Percentiles rank a stretch among this genome's conserved stretches.
Evolutionary conservation across 2,329 filamentous ascomycete species (phyloP).

Genomic region (Diplodia intermedia): DNA sequence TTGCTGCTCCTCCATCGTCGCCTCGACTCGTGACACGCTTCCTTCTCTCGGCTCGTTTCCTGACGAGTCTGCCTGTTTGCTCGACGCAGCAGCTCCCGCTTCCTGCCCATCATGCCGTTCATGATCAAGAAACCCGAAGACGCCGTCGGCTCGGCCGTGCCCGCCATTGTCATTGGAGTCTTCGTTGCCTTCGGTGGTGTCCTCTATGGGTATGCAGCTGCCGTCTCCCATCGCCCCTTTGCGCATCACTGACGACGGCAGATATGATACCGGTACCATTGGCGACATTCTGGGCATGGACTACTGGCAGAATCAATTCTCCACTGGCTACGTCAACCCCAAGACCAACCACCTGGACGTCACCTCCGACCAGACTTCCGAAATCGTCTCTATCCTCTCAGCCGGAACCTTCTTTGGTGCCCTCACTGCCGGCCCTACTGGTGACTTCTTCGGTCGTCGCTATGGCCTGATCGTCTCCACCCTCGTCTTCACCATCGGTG

Average conservation of each 20-base stretch:
- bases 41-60: too few relatives aligned
- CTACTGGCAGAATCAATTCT: slow-evolving; percentile 70
- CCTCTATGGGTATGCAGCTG: slow-evolving; percentile 45
- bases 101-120: slow-evolving; percentile 43
- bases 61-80: background rate
- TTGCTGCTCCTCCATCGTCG: background rate
- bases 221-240: background rate
- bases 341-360: slow-evolving; percentile 49
- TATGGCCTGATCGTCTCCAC: slow-evolving; percentile 58
- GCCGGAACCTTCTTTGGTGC: slow-evolving; percentile 80
- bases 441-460: slow-evolving; percentile 74
- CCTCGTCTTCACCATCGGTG: slow-evolving; percentile 49
- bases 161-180: slow-evolving; percentile 49
- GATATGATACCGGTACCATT: slow-evolving; percentile 51
- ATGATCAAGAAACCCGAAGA: slow-evolving; percentile 72
- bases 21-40: background rate
- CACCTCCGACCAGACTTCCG: slow-evolving; percentile 64
- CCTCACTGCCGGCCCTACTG: slow-evolving; percentile 71
- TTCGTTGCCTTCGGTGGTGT: slow-evolving; percentile 58
- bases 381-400: slow-evolving; percentile 83
- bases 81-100: background rate
- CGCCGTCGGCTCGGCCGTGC: slow-evolving; percentile 64
- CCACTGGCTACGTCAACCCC: slow-evolving; percentile 45
- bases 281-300: slow-evolving; percentile 73
- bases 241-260: slow-evolving; percentile 35